phyloP scores from a whole-genome alignment of 257 asterid genomes.

The Solanum sitiens region DNA sequence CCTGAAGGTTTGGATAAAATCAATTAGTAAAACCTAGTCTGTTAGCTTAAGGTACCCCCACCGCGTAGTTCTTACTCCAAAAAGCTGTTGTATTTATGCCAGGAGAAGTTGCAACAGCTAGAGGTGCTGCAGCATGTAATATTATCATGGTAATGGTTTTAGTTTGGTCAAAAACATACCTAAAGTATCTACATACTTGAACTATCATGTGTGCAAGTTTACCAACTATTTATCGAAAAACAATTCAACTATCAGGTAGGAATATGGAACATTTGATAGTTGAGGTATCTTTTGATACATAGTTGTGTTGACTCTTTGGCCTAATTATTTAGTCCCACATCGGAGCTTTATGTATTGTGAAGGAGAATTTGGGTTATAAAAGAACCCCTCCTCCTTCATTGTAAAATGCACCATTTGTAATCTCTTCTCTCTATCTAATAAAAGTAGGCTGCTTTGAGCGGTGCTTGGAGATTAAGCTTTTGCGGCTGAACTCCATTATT shows the following conservation, averaged over 20 bases:
- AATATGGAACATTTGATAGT: background rate
- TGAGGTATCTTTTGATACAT: background rate
- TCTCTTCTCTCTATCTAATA: too few relatives aligned
- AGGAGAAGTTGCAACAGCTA: slow-evolving; percentile 69
- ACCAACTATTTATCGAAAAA: background rate
- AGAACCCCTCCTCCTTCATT: too few relatives aligned
- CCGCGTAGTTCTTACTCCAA: background rate
- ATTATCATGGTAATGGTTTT: slow-evolving; percentile 37
- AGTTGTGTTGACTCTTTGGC: too few relatives aligned
- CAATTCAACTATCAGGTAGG: background rate
- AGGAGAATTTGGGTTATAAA: too few relatives aligned
- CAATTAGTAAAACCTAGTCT: background rate
- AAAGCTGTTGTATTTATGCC: background rate
- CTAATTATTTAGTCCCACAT: too few relatives aligned
- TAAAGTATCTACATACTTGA: background rate
- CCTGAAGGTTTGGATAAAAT: slow-evolving; percentile 29
- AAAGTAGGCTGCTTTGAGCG: too few relatives aligned
- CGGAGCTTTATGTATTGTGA: too few relatives aligned
- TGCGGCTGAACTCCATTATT: too few relatives aligned
- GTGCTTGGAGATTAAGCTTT: too few relatives aligned
- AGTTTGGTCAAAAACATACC: background rate
- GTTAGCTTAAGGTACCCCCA: background rate
- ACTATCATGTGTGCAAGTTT: background rate
- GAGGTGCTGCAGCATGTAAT: slow-evolving; percentile 44
- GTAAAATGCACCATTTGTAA: too few relatives aligned